Conservation (phyloP, 2,329 filamentous ascomycete genomes). For the Pseudofabraea citricarpa region DNA sequence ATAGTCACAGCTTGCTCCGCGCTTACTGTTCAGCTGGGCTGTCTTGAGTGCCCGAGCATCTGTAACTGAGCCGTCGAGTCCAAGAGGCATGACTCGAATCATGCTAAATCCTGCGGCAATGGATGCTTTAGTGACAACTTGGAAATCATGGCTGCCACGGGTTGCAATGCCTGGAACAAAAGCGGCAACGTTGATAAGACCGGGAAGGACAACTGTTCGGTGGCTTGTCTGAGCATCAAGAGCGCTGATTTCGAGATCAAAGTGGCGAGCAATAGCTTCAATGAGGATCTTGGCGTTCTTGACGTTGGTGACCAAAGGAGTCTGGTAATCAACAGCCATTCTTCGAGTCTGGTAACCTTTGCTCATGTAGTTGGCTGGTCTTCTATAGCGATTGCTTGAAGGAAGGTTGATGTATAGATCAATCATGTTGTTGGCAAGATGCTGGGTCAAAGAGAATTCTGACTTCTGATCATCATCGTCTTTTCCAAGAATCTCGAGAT, state of each 20-base stretch:
- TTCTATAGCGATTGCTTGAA: conserved; percentile 95
- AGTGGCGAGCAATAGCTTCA: conserved; percentile 87
- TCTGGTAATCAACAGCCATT: conserved; percentile 95
- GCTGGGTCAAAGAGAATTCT: conserved; percentile 95
- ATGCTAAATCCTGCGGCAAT: conserved; percentile 74
- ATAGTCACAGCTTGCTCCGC: conserved; percentile 68
- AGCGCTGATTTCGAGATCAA: conserved; percentile 74
- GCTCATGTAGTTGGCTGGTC: conserved; percentile 97
- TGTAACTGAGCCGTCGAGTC: conserved; percentile 66
- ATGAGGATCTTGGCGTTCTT: conserved; percentile 98
- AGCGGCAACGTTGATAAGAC: conserved; percentile 73
- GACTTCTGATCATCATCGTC: conserved; percentile 82
- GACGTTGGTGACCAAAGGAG: conserved; percentile 94
- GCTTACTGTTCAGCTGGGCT: conserved; percentile 66
- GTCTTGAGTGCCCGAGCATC: conserved; percentile 66
- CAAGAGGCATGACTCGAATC: conserved; percentile 74
- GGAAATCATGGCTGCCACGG: conserved; percentile 60
- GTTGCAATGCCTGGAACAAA: conserved; percentile 72
- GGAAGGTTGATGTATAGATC: conserved; percentile 98
- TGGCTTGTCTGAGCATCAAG: conserved; percentile 93
- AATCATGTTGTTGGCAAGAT: conserved; percentile 95
- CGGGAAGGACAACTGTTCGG: conserved; percentile 66
- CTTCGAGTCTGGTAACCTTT: conserved; percentile 94
- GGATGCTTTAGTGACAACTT: conserved; percentile 67
- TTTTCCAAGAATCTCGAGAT: conserved; percentile 78